Conservation (phyloP, 1,139 yeast species). For the Scheffersomyces titani region DNA sequence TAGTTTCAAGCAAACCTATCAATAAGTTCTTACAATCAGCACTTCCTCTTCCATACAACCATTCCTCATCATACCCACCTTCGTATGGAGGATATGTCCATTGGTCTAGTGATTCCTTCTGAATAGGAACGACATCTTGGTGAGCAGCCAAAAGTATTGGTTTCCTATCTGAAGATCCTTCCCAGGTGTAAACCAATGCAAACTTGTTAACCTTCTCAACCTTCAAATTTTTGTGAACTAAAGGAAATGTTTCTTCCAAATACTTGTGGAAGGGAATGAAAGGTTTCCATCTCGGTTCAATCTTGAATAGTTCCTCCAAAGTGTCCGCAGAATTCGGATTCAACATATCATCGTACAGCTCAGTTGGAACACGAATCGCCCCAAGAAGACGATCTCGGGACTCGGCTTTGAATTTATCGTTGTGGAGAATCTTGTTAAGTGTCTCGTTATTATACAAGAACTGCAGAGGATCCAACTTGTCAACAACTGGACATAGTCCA, state of each 20-base stretch:
- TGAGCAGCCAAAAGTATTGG: slow-evolving; percentile 50
- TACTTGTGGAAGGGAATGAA: slow-evolving; percentile 31
- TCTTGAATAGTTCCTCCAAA: slow-evolving; percentile 24
- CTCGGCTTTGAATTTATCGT: slow-evolving; percentile 36
- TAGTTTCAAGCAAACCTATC: slow-evolving; percentile 41
- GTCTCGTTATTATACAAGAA: slow-evolving; percentile 23
- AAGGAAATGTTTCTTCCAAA: slow-evolving; percentile 32
- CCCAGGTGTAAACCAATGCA: slow-evolving; percentile 38
- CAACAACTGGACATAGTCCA: slow-evolving; percentile 33
- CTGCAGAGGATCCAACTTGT: slow-evolving; percentile 28
- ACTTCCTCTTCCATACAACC: slow-evolving; percentile 47
- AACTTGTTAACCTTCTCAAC: slow-evolving; percentile 33
- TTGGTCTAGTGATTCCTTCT: slow-evolving; percentile 34
- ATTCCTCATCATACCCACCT: slow-evolving; percentile 42
- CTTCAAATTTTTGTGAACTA: slow-evolving; percentile 30
- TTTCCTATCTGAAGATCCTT: slow-evolving; percentile 30
- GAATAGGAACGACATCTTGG: slow-evolving; percentile 54
- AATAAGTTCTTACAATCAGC: slow-evolving; percentile 49
- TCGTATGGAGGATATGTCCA: slow-evolving; percentile 49
- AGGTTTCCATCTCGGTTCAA: slow-evolving; percentile 27
- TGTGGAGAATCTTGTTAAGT: slow-evolving; percentile 30
- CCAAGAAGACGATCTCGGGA: slow-evolving; percentile 50
- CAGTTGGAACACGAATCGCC: slow-evolving; percentile 64
- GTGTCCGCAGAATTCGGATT: slow-evolving; percentile 25
- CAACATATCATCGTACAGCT: slow-evolving; percentile 52